Conservation (phyloP, 768 basidiomycete genomes). For the Termitomyces sp. region DNA sequence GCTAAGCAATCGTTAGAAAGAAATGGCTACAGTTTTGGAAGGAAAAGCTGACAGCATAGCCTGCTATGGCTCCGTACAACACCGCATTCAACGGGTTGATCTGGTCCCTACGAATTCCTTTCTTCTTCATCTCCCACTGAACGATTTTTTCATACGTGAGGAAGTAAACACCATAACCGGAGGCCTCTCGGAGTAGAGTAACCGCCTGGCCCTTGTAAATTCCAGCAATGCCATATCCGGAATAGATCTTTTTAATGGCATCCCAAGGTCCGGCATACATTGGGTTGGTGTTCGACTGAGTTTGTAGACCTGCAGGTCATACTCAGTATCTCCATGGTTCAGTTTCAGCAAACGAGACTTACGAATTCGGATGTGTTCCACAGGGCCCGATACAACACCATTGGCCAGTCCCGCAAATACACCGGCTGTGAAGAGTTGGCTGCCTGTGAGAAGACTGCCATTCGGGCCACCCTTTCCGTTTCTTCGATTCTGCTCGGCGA, state of each 20-base stretch:
- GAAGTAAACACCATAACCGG: slow-evolving; percentile 88
- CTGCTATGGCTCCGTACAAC: slow-evolving; percentile 87
- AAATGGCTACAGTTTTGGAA: neutral
- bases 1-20: slow-evolving; percentile 35
- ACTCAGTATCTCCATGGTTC: slow-evolving; percentile 4
- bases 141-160: slow-evolving; percentile 90
- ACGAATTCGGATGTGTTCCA: slow-evolving; percentile 98
- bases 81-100: slow-evolving; percentile 76
- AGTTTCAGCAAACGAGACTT: slow-evolving; percentile 26
- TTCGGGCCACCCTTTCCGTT: slow-evolving; percentile 60
- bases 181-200: slow-evolving; percentile 80
- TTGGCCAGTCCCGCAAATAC: slow-evolving; percentile 87
- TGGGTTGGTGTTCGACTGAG: slow-evolving; percentile 77
- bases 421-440: slow-evolving; percentile 75
- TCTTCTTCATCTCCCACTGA: slow-evolving; percentile 77
- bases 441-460: slow-evolving; percentile 55
- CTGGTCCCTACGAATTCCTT: slow-evolving; percentile 70
- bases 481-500: slow-evolving; percentile 58
- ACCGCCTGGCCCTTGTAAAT: slow-evolving; percentile 92
- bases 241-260: slow-evolving; percentile 82
- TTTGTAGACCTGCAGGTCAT: slow-evolving; percentile 73
- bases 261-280: slow-evolving; percentile 83
- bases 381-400: slow-evolving; percentile 90
- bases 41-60: slow-evolving; percentile 70
- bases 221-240: slow-evolving; percentile 71